Evolutionary conservation across 257 asterid species (phyloP), one percentile per base, ranked within the genome.

Genomic region (Buddleja alternifolia): DNA sequence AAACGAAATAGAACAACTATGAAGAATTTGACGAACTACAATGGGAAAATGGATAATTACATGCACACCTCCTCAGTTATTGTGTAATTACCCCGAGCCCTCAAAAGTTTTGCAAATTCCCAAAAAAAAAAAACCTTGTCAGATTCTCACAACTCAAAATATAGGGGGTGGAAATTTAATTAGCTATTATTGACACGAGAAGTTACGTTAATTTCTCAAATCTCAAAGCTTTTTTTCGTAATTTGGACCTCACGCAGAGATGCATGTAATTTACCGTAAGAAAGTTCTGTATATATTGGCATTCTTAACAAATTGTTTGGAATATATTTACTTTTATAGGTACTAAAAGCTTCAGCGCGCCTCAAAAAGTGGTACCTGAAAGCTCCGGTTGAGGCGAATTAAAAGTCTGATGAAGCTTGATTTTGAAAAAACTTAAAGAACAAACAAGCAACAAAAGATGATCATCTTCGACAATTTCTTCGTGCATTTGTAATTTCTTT

Each of bases 301-400:
- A 4, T 29, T 50, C 25, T 16, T 69, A 56, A 53, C 37, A 37
- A 52, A 16, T 34, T 11, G 10, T 66, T 57, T 4, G 44, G 41
- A n/a, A 32, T 58, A 19, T 32, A 10, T 63, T 42, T 29, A 1
- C 34, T 2, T 29, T 29, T 17, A 23, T 37, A 81, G 84, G 84
- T 79, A 40, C 73, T 71, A 45, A 79, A 77, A 71, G 81, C 89
- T 25, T 84, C 83, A 3, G 15, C 72, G 42, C 85, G 88, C 16
- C 88, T 83, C 54, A 73, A 59, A 63, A 77, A 59, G 51, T 90
- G 83, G 84, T 81, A 88, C 80, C 57, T 90, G 39, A 78, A 76
- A 68, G 72, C 92, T 40, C 63, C 93, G 4, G 86, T 77, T 0
- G 95, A 84, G 67, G 29, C 81, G 15, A 48, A 23, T 32, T 69